Evolutionary conservation across 495 filamentous ascomycete species (phyloP), one percentile per base, ranked within the genome.

Genomic region (Rusavskia elegans): DNA sequence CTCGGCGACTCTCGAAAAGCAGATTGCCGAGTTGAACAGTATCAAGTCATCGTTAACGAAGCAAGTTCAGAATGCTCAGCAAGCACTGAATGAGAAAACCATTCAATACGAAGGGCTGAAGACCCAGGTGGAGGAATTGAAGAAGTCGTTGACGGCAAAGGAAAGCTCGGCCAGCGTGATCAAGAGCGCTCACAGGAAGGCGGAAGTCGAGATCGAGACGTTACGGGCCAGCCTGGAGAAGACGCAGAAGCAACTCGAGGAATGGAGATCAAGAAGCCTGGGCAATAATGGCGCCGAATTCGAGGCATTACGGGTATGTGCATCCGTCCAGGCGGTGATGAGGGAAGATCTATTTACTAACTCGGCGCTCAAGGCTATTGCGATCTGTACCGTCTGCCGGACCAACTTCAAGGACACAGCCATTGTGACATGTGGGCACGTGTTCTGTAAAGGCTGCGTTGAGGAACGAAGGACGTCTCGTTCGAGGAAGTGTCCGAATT

Each of bases 401-500:
- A 79, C 73, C 50, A 85, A 89, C 51, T 92, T 95, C 73, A 96
- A 96, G 68, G 85, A 97, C 63, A 94, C 89, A 1, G 82, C 82
- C 17, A 75, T 98, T 58, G 89, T 88, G 63, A 87, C 83, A 14
- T 98, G 92, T 64, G 92, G 92, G n/a, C 92, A 98, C 67, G 80
- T 94, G 20, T 95, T 97, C 66, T 98, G 92, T 77, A 80, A 77
- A 58, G 76, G 80, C 25, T 98, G 92, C 61, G 82, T 94, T 25
- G 86, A 94, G 50, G 82, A 89, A 60, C 82, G 89, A 48, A 79
- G 94, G 49, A 72, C 76, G 9, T 92, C 89, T 53, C 85, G 92
- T 35, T 89, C 86, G 63, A 79, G 92, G 53, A 97, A 97, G 66
- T 98, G 92, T 61, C 92, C 92, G 5, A 89, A 83, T 59, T 98